A percentile compares a stretch with the other conserved stretches of the same genome.
Conservation (phyloP, 148 eudicot genomes). For the Talinum fruticosum region DNA sequence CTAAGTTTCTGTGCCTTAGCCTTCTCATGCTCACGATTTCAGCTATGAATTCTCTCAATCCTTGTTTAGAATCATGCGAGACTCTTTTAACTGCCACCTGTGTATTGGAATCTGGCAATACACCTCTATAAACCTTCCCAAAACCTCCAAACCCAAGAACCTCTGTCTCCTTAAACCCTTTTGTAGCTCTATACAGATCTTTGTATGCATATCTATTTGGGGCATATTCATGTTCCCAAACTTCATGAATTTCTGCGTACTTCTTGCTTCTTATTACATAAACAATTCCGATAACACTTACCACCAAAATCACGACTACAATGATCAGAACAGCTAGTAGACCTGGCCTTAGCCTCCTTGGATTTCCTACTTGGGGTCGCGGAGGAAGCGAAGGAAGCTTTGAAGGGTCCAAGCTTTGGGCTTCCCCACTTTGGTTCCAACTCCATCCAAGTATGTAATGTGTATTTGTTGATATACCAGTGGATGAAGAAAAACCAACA, state of each 20-base stretch:
- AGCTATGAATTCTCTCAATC: slow-evolving; percentile 39
- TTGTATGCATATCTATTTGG: slow-evolving; percentile 43
- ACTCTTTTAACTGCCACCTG: slow-evolving; percentile 43
- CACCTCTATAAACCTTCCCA: slow-evolving; percentile 45
- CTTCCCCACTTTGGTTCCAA: slow-evolving; percentile 33
- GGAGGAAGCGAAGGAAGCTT: slow-evolving; percentile 28
- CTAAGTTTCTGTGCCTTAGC: slow-evolving; percentile 6
- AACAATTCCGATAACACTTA: slow-evolving; percentile 2
- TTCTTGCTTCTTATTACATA: slow-evolving; percentile 14
- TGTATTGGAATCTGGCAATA: slow-evolving; percentile 25
- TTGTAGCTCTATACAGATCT: slow-evolving; percentile 46
- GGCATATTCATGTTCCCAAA: slow-evolving; percentile 24
- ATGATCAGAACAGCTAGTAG: slow-evolving; percentile 18
- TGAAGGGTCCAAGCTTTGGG: slow-evolving; percentile 33
- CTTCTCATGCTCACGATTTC: slow-evolving; percentile 25
- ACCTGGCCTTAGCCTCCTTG: slow-evolving; percentile 11
- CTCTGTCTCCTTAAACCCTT: slow-evolving; percentile 43
- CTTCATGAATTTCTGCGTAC: slow-evolving; percentile 22
- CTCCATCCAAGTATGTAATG: slow-evolving; percentile 50
- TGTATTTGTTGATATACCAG: slow-evolving; percentile 29
- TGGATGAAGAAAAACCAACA: slow-evolving; percentile 43
- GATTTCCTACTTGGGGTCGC: slow-evolving; percentile 15
- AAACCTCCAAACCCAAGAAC: slow-evolving; percentile 52
- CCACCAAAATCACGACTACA: slow-evolving; percentile 5
- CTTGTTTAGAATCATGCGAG: slow-evolving; percentile 43